Conservation (phyloP, 179 eudicot species). For the Actinidia chinensis region DNA sequence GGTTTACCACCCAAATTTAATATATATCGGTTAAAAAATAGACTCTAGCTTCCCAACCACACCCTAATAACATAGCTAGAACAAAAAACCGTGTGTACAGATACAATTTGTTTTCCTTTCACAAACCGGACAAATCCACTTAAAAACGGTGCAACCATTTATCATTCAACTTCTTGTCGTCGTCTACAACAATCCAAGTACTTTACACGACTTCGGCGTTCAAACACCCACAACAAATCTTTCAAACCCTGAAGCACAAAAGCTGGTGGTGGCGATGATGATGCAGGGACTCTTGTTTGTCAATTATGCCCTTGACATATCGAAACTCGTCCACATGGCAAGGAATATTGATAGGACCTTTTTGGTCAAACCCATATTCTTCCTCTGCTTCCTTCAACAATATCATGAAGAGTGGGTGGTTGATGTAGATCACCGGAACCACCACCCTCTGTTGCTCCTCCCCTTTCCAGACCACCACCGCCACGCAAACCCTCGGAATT, state of each 20-base stretch:
- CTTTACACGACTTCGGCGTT: too few relatives aligned
- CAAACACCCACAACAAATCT: not conserved
- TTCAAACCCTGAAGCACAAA: conserved; percentile 20
- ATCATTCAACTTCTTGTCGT: too few relatives aligned
- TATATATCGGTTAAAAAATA: too few relatives aligned
- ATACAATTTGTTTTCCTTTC: too few relatives aligned
- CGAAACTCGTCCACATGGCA: conserved; percentile 54
- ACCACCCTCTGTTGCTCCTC: conserved; percentile 54
- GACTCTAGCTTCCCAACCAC: too few relatives aligned
- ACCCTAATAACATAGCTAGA: too few relatives aligned
- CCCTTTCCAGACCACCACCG: conserved; percentile 50
- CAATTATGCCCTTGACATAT: conserved; percentile 40
- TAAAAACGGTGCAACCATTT: too few relatives aligned
- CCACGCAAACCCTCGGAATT: conserved; percentile 55
- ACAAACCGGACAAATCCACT: too few relatives aligned
- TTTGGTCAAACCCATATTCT: conserved; percentile 54
- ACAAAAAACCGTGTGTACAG: too few relatives aligned
- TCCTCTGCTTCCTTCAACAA: conserved; percentile 61
- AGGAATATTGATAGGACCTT: conserved; percentile 55
- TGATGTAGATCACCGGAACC: conserved; percentile 45
- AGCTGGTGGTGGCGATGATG: conserved; percentile 23
- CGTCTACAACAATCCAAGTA: too few relatives aligned
- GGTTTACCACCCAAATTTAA: too few relatives aligned
- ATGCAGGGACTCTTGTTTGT: conserved; percentile 30
- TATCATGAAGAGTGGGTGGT: conserved; percentile 48